Base-by-base conservation (phyloP, 352 stramenopile genomes). In the Globisporangium carolinianum region DNA sequence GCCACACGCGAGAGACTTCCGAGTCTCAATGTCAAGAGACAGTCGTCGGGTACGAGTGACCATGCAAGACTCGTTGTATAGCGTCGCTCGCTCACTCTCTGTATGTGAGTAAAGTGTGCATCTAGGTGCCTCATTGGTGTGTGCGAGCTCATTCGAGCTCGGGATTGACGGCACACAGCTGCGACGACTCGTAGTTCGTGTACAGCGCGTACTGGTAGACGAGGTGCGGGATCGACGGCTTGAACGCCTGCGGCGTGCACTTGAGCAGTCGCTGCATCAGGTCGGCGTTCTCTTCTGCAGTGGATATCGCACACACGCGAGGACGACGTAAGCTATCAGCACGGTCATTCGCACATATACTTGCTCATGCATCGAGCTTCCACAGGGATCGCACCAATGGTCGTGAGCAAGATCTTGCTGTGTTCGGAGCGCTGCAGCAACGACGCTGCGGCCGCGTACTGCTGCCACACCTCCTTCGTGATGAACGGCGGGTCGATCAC, bases 401-500 rank as follows among this genome's bases (percentile, higher is more conserved):
- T 98, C 39, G 81, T 97, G 35, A 95, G 77, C 32, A 97, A 71
- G 46, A 97, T 78, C 61, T 86, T 86, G 57, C 81, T 78, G 17
- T 75, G 60, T 10, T 71, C 70, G 5, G 76, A 72, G 15, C 68
- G 71, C 39, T 88, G 54, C 47, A 98, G 68, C 47, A 91, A 43
- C 45, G 71, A 76, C 35, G 80, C 60, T 7, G 89, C 73, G 57
- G 68, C 68, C n/a, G 81, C 66, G 68, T 98, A 98, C 43, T 83
- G 76, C 57, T 92, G 70, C 89, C 92, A 97, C 24, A 98, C 93
- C 37, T 97, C 79, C 35, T 81, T 76, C 43, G 93, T 97, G 65
- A 98, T 98, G 65, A 98, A 98, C 53, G 93, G 93, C 59, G 94
- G 94, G 69, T 98, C 94, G 49, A 98, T 91, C 11, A 98, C 76